These are phyloP conservation scores for Amauroascus verrucosus DNA, from an alignment of 2,329 filamentous ascomycete species.

Conservation along the genomic window DNA sequence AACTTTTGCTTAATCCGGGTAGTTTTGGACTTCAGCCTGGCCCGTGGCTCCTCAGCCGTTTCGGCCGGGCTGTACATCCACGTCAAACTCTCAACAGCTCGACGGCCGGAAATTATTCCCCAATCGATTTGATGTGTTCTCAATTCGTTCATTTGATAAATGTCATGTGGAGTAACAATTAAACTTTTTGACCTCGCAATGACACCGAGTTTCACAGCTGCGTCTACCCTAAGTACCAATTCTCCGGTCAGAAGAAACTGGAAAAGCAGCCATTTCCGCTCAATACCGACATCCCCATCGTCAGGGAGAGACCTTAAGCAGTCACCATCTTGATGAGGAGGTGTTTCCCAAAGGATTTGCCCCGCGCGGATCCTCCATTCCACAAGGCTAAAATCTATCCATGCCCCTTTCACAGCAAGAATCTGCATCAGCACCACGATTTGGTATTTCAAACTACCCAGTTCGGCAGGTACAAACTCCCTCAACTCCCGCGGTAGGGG, in stretches of 20 bases:
- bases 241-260: slow-evolving; percentile 47
- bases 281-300: slow-evolving; percentile 24
- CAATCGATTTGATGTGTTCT: slow-evolving; percentile 46
- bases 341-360: slow-evolving; percentile 36
- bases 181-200: slow-evolving; percentile 32
- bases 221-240: slow-evolving; percentile 45
- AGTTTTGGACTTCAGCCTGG: neutral
- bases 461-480: slow-evolving; percentile 15
- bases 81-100: slow-evolving; percentile 44
- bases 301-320: slow-evolving; percentile 19
- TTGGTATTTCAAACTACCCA: slow-evolving; percentile 35
- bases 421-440: slow-evolving; percentile 37
- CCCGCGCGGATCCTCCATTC: slow-evolving; percentile 40
- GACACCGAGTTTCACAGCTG: slow-evolving; percentile 34
- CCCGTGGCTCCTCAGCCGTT: neutral
- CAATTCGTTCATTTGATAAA: slow-evolving; percentile 37
- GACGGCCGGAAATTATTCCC: slow-evolving; percentile 45
- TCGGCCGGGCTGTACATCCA: slow-evolving; percentile 23
- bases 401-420: slow-evolving; percentile 35
- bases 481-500: slow-evolving; percentile 27
- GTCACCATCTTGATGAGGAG: slow-evolving; percentile 30
- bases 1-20: slow-evolving; percentile 6
- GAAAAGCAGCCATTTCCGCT: slow-evolving; percentile 45
- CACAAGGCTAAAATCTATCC: slow-evolving; percentile 39
- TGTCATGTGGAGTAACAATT: slow-evolving; percentile 35